phyloP scores from a whole-genome alignment of 129 eudicot genomes.

The Flaveria linearis region DNA sequence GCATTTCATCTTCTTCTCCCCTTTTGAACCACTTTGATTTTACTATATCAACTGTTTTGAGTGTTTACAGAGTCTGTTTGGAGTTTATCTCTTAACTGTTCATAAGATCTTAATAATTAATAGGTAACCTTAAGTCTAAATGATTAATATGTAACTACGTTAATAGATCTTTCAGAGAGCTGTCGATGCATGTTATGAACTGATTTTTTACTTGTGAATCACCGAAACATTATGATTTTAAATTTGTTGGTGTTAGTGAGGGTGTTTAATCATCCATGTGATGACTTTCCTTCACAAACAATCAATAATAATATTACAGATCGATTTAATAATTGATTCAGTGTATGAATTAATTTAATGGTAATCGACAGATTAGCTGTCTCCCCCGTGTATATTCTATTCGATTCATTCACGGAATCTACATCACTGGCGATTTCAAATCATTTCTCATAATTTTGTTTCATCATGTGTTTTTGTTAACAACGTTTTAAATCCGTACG shows the following conservation, averaged over 20 bases:
- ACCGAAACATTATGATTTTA: background rate
- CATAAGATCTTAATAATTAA: too few species aligned
- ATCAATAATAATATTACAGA: conserved; percentile 27
- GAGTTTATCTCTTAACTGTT: too few species aligned
- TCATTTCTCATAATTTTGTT: conserved; percentile 37
- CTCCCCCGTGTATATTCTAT: background rate
- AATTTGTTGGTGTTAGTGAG: background rate
- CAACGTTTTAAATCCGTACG: conserved; percentile 31
- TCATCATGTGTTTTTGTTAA: conserved; percentile 25
- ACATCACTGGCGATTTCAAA: conserved; percentile 1
- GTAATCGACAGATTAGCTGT: conserved; percentile 32
- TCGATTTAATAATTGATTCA: conserved; percentile 18
- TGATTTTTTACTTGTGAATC: background rate
- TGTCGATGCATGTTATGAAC: background rate
- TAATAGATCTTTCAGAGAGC: too few species aligned
- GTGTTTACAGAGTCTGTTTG: background rate
- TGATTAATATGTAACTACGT: too few species aligned
- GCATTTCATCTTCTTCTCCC: background rate
- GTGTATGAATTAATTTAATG: conserved; percentile 7
- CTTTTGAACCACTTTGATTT: background rate
- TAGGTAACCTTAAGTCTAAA: too few species aligned
- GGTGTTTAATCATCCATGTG: conserved; percentile 28
- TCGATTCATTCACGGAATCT: conserved; percentile 23
- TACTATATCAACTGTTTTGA: background rate
- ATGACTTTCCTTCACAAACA: conserved; percentile 34